Evolutionary conservation across 805 yeast species (phyloP).

Genomic region (Saturnispora saitoi): DNA sequence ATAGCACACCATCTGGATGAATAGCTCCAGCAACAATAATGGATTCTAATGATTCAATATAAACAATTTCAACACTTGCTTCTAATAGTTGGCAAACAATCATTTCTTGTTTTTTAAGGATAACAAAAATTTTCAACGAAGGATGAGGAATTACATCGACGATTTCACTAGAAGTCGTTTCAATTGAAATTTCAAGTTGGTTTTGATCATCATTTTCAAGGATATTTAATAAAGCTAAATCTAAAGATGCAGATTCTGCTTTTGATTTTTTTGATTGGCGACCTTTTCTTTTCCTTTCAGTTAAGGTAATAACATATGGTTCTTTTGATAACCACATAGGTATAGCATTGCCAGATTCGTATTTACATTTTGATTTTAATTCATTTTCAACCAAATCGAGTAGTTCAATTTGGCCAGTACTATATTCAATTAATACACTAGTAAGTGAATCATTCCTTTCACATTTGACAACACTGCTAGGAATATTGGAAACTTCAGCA

Average conservation of each 20-base stretch:
- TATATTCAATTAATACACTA: slow-evolving; percentile 2
- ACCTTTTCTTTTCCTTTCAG: slow-evolving; percentile 1
- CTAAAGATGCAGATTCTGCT: background rate
- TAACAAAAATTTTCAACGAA: slow-evolving; percentile 9
- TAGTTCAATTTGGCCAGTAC: slow-evolving; percentile 8
- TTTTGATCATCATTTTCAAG: background rate
- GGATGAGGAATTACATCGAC: slow-evolving; percentile 11
- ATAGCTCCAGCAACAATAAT: slow-evolving; percentile 8
- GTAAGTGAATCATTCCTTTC: background rate
- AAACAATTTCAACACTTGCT: slow-evolving; percentile 5
- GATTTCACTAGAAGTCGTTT: slow-evolving; percentile 1
- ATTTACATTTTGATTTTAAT: slow-evolving; percentile 1
- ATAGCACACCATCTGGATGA: slow-evolving; percentile 18
- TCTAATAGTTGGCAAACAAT: slow-evolving; percentile 4
- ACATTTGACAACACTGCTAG: background rate
- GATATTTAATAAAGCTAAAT: background rate
- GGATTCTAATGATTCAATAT: slow-evolving; percentile 4
- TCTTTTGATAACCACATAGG: slow-evolving; percentile 9
- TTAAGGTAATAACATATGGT: slow-evolving; percentile 7
- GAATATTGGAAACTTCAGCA: background rate
- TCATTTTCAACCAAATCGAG: slow-evolving; percentile 1
- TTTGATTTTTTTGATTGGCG: slow-evolving; percentile 7
- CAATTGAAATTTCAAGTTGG: background rate
- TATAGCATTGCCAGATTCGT: background rate
- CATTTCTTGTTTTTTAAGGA: slow-evolving; percentile 3